Conservation (phyloP, 768 basidiomycete species). For the Russula emetica region DNA sequence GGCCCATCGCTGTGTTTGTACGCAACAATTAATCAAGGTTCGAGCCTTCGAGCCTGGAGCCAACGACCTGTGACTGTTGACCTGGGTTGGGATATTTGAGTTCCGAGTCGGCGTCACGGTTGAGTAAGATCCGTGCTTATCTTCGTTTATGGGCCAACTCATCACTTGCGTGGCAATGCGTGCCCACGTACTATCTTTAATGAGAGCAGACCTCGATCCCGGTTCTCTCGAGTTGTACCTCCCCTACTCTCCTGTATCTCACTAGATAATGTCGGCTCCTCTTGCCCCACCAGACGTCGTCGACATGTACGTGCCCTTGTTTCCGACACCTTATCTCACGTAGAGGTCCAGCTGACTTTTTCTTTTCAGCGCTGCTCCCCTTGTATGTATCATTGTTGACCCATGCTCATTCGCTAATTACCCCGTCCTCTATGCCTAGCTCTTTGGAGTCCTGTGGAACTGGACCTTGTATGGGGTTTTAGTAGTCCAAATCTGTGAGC, state of each 20-base stretch:
- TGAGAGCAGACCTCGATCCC: too few species aligned
- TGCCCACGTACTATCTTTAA: neutral
- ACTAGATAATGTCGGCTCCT: constrained; percentile 4
- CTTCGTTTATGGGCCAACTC: too few species aligned
- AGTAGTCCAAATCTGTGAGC: constrained; percentile 11
- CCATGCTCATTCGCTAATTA: neutral
- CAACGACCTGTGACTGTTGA: neutral
- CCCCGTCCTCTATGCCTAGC: neutral
- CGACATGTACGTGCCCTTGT: constrained; percentile 6
- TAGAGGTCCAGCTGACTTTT: neutral
- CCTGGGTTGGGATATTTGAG: neutral
- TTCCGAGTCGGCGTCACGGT: neutral
- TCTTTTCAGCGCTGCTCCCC: constrained; percentile 7
- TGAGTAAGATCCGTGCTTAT: neutral
- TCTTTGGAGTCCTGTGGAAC: constrained; percentile 12
- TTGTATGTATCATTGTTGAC: neutral
- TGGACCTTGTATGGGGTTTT: constrained; percentile 18
- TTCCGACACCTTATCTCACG: neutral
- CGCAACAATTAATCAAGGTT: neutral
- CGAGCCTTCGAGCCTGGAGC: neutral
- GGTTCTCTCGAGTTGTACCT: neutral
- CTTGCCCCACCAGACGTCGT: neutral
- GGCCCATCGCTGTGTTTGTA: neutral
- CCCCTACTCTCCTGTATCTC: neutral
- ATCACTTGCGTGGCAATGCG: neutral